These are phyloP conservation scores for Fusarium pseudoanthophilum DNA, from an alignment of 2,329 filamentous ascomycete genomes.

Conservation along the genomic window DNA sequence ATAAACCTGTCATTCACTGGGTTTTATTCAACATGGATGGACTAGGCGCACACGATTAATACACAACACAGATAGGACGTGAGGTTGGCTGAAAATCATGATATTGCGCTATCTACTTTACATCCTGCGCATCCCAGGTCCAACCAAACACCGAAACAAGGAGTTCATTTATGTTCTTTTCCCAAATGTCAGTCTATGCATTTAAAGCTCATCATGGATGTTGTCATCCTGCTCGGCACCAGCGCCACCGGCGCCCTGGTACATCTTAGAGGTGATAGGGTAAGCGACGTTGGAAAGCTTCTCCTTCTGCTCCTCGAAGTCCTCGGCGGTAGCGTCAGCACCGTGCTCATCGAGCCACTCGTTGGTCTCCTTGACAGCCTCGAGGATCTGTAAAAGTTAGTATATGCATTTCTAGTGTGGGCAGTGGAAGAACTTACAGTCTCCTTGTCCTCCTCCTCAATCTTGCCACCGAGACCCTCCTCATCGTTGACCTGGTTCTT, in stretches of 20 bases:
- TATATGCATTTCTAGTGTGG: background rate
- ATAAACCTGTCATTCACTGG: background rate
- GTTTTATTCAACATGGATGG: background rate
- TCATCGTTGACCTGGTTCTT: constrained; percentile 99
- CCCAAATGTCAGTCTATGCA: constrained; percentile 48
- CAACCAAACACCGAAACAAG: constrained; percentile 46
- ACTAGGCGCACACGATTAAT: background rate
- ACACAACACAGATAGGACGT: background rate
- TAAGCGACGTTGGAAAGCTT: constrained; percentile 97
- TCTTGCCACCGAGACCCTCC: constrained; percentile 97
- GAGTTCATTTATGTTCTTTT: constrained; percentile 45
- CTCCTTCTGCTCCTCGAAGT: constrained; percentile 99
- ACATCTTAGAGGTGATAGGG: constrained; percentile 99
- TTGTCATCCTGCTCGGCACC: constrained; percentile 73
- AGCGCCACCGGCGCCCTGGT: constrained; percentile 68
- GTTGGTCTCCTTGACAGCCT: constrained; percentile 95
- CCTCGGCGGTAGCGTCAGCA: constrained; percentile 84
- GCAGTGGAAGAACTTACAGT: constrained; percentile 67
- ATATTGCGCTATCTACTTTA: constrained; percentile 49
- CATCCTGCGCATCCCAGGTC: constrained; percentile 43
- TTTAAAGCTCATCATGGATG: constrained; percentile 84
- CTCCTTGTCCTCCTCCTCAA: constrained; percentile 98
- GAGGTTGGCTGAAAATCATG: constrained; percentile 33
- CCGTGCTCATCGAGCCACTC: constrained; percentile 98
- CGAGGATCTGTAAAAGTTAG: constrained; percentile 74